phyloP scores from a whole-genome alignment of 257 asterid species.

The Gentiana straminea region DNA sequence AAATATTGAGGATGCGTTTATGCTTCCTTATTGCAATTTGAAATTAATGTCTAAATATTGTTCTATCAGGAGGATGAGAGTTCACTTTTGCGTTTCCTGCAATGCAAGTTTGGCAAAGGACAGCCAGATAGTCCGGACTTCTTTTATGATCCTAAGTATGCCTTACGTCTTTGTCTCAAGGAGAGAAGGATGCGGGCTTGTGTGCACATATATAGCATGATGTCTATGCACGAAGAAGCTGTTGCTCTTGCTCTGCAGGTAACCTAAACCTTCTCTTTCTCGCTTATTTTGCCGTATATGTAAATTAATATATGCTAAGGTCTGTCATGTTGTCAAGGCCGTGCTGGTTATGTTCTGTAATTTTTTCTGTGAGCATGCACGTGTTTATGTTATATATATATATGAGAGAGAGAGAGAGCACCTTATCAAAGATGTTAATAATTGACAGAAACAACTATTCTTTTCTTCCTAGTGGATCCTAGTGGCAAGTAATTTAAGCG shows the following conservation, averaged over 20 bases:
- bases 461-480: too few relatives aligned
- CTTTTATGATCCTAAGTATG: constrained; percentile 95
- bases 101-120: constrained; percentile 90
- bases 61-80: constrained; percentile 79
- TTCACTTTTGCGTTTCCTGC: constrained; percentile 86
- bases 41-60: constrained; percentile 17
- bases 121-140: constrained; percentile 67
- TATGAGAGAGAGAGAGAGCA: too few relatives aligned
- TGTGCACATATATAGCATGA: constrained; percentile 95
- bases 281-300: not conserved
- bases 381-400: not conserved
- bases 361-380: not conserved
- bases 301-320: not conserved
- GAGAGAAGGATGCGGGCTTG: constrained; percentile 92
- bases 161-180: constrained; percentile 92
- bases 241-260: constrained; percentile 98
- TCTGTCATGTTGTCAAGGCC: not conserved
- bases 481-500: not conserved
- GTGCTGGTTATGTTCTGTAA: not conserved
- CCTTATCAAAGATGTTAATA: too few relatives aligned
- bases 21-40: constrained; percentile 2
- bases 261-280: constrained; percentile 13
- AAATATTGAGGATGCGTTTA: not conserved
- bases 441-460: too few relatives aligned
- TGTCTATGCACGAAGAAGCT: constrained; percentile 99